phyloP scores from a whole-genome alignment of 2,329 filamentous ascomycete genomes.

The Pochonia chlamydosporia region DNA sequence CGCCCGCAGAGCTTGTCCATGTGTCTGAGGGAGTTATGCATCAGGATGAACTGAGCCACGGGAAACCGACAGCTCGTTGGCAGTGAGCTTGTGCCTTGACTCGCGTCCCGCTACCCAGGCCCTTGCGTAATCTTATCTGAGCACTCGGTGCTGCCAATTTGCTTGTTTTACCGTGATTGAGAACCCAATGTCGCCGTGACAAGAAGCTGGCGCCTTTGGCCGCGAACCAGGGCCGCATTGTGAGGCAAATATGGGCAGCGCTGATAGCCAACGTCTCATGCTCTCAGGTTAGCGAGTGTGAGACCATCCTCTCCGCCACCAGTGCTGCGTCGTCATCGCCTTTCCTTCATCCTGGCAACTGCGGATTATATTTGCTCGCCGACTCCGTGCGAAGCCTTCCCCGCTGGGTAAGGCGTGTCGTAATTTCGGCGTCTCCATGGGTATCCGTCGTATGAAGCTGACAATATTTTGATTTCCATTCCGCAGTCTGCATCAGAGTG shows the following conservation, averaged over 20 bases:
- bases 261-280: background rate
- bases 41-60: background rate
- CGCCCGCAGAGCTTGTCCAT: background rate
- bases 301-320: background rate
- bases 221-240: background rate
- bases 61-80: background rate
- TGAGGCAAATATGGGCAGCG: background rate
- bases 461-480: constrained; percentile 1
- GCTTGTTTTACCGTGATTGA: background rate
- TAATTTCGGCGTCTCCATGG: background rate
- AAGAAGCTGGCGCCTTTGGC: background rate
- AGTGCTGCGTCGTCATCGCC: constrained; percentile 1
- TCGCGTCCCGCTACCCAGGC: background rate
- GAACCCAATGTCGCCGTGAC: background rate
- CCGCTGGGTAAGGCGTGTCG: background rate
- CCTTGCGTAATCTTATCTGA: background rate
- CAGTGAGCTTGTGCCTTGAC: constrained; percentile 1
- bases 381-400: background rate
- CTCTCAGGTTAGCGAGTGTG: background rate
- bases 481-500: constrained; percentile 1
- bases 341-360: background rate
- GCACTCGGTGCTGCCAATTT: background rate
- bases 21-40: background rate
- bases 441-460: background rate
- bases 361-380: background rate